Percentiles rank a stretch among this genome's conserved stretches.
phyloP scores from a whole-genome alignment of 805 yeast species.

The Danielozyma ontarioensis region DNA sequence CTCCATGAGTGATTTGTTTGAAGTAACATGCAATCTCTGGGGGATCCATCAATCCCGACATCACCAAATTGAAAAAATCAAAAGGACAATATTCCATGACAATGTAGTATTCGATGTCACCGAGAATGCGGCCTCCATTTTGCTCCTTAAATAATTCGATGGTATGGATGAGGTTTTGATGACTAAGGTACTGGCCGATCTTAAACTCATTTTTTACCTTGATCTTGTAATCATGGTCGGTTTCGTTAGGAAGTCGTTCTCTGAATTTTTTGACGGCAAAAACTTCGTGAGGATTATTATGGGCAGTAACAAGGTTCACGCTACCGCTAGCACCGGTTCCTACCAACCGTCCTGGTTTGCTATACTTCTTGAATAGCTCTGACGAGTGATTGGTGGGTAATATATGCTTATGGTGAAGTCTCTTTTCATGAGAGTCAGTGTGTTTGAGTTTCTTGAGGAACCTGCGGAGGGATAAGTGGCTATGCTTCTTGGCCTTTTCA shows the following conservation, averaged over 20 bases:
- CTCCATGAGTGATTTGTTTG: slow-evolving; percentile 74
- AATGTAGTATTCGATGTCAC: slow-evolving; percentile 45
- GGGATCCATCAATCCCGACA: slow-evolving; percentile 75
- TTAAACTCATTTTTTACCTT: slow-evolving; percentile 81
- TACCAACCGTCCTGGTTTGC: slow-evolving; percentile 59
- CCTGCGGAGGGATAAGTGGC: slow-evolving; percentile 37
- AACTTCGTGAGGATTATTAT: slow-evolving; percentile 46
- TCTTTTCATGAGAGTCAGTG: slow-evolving; percentile 5
- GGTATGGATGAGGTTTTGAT: slow-evolving; percentile 77
- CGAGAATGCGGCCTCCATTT: slow-evolving; percentile 18
- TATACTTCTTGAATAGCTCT: slow-evolving; percentile 51
- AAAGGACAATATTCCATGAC: slow-evolving; percentile 92
- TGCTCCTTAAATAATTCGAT: slow-evolving; percentile 74
- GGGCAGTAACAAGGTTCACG: slow-evolving; percentile 70
- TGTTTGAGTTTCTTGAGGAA: slow-evolving; percentile 47
- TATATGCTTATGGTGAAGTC: slow-evolving; percentile 1
- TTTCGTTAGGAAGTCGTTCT: slow-evolving; percentile 55
- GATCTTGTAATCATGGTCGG: slow-evolving; percentile 62
- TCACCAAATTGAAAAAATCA: slow-evolving; percentile 89
- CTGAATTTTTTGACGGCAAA: slow-evolving; percentile 89
- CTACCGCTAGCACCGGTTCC: slow-evolving; percentile 97
- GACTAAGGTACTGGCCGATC: slow-evolving; percentile 68
- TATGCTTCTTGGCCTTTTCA: slow-evolving; percentile 2
- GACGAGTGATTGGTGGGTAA: slow-evolving; percentile 7
- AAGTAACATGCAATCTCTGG: slow-evolving; percentile 77